A percentile compares a stretch with the other conserved stretches of the same genome.
phyloP scores from a whole-genome alignment of 2,329 filamentous ascomycete genomes.

The Fusarium staphyleae region DNA sequence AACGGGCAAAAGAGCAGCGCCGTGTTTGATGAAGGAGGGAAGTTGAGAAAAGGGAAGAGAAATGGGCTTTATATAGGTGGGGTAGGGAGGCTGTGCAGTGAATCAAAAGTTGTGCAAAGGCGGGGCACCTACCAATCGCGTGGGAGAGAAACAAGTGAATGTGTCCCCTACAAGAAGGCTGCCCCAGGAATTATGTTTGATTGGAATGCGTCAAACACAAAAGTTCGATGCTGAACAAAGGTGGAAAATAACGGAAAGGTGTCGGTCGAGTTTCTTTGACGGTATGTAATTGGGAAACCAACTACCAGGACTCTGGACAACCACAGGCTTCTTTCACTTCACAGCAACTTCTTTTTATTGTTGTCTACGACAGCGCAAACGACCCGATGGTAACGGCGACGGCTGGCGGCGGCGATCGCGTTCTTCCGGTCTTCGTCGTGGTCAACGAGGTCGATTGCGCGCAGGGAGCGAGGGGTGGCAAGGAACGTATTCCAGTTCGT shows the following conservation, averaged over 20 bases:
- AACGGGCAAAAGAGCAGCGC: slow-evolving; percentile 10
- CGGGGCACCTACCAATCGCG: slow-evolving; percentile 65
- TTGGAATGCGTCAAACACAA: slow-evolving; percentile 33
- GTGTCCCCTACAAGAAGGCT: slow-evolving; percentile 76
- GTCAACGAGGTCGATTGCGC: slow-evolving; percentile 48
- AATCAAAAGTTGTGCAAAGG: slow-evolving; percentile 23
- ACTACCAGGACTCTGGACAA: slow-evolving; percentile 30
- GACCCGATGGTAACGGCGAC: slow-evolving; percentile 46
- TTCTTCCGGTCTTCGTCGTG: slow-evolving; percentile 46
- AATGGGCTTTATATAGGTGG: slow-evolving; percentile 39
- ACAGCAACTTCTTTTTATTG: slow-evolving; percentile 46
- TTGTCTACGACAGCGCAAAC: slow-evolving; percentile 50
- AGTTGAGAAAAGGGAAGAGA: slow-evolving; percentile 35
- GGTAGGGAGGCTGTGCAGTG: slow-evolving; percentile 33
- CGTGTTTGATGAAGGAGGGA: slow-evolving; percentile 33
- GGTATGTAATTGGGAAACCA: slow-evolving; percentile 25
- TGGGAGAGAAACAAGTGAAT: slow-evolving; percentile 98
- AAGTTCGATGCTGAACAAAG: slow-evolving; percentile 33
- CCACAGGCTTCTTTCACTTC: slow-evolving; percentile 41
- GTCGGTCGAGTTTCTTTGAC: slow-evolving; percentile 1
- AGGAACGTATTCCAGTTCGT: slow-evolving; percentile 56
- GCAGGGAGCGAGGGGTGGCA: slow-evolving; percentile 43
- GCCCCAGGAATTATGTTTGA: slow-evolving; percentile 38
- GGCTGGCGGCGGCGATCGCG: slow-evolving; percentile 43
- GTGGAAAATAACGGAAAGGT: slow-evolving; percentile 9